Conservation (phyloP, 345 rosid genomes). For the Arabis hirsuta region DNA sequence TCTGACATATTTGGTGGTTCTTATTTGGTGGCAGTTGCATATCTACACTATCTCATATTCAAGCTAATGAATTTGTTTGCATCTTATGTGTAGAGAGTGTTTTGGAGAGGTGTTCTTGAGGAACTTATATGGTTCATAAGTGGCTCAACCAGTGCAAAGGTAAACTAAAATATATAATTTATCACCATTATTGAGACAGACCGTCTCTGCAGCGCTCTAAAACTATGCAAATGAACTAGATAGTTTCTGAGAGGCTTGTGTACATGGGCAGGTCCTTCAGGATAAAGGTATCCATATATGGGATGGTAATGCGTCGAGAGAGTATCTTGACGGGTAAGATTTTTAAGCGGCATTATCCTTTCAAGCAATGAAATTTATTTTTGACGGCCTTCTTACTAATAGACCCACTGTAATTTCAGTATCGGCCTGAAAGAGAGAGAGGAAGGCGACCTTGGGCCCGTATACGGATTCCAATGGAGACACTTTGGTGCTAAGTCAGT, state of each 20-base stretch:
- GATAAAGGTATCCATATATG: slow-evolving; percentile 89
- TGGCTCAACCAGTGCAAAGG: slow-evolving; percentile 95
- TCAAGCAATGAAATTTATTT: not conserved
- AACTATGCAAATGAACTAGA: not conserved
- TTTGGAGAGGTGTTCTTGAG: slow-evolving; percentile 95
- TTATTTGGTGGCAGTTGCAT: not conserved
- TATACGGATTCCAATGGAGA: slow-evolving; percentile 99
- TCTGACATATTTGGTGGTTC: not conserved
- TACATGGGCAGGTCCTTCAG: slow-evolving; percentile 71
- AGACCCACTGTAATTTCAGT: slow-evolving; percentile 47
- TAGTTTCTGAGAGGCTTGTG: slow-evolving; percentile 14
- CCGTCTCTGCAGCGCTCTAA: not conserved
- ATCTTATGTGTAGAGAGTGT: slow-evolving; percentile 67
- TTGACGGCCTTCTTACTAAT: not conserved
- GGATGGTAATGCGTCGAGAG: slow-evolving; percentile 97
- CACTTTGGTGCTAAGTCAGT: slow-evolving; percentile 93
- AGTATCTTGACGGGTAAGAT: slow-evolving; percentile 75
- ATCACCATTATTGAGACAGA: not conserved
- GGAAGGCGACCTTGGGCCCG: slow-evolving; percentile 93
- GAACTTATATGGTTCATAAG: slow-evolving; percentile 96
- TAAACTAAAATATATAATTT: slow-evolving; percentile 22
- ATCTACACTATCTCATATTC: slow-evolving; percentile 6
- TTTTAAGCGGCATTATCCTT: not conserved
- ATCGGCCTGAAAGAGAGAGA: slow-evolving; percentile 73
- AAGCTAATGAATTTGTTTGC: slow-evolving; percentile 3